Conservation (phyloP, 805 yeast genomes). For the Cyberlindnera meyerae region DNA sequence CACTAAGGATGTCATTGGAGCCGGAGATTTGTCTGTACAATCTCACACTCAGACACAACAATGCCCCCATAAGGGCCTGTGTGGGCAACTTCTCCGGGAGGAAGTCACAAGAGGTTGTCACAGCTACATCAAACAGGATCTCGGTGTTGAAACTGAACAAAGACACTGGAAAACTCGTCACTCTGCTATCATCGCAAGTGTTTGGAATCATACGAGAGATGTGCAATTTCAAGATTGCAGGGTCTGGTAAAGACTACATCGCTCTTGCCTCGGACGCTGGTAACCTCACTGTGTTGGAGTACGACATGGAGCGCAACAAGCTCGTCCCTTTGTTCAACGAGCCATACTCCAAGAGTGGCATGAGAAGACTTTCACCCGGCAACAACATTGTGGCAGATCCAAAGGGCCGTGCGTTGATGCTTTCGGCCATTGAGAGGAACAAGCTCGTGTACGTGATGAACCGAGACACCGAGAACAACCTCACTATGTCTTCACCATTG, state of each 20-base stretch:
- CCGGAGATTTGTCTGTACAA: slow-evolving; percentile 50
- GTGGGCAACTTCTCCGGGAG: slow-evolving; percentile 63
- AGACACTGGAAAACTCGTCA: slow-evolving; percentile 49
- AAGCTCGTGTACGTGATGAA: slow-evolving; percentile 66
- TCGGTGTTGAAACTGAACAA: slow-evolving; percentile 50
- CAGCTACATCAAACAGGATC: slow-evolving; percentile 50
- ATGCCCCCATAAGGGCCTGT: slow-evolving; percentile 49
- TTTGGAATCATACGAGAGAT: slow-evolving; percentile 58
- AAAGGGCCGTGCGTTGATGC: slow-evolving; percentile 60
- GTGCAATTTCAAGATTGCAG: slow-evolving; percentile 46
- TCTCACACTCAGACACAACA: slow-evolving; percentile 61
- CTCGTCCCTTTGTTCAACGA: slow-evolving; percentile 48
- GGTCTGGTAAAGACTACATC: slow-evolving; percentile 51
- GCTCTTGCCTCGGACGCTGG: slow-evolving; percentile 80
- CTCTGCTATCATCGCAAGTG: slow-evolving; percentile 38
- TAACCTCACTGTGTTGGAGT: slow-evolving; percentile 49
- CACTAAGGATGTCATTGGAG: slow-evolving; percentile 10
- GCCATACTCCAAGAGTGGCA: slow-evolving; percentile 69
- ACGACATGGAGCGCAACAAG: slow-evolving; percentile 34
- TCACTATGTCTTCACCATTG: slow-evolving; percentile 65
- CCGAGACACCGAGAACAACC: slow-evolving; percentile 39
- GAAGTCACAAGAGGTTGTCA: slow-evolving; percentile 57
- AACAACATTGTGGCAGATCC: slow-evolving; percentile 67
- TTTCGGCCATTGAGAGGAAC: slow-evolving; percentile 68
- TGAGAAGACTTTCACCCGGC: slow-evolving; percentile 74